Base-by-base conservation (phyloP, 2,329 filamentous ascomycete genomes). In the Aspergillus viridinutans region DNA sequence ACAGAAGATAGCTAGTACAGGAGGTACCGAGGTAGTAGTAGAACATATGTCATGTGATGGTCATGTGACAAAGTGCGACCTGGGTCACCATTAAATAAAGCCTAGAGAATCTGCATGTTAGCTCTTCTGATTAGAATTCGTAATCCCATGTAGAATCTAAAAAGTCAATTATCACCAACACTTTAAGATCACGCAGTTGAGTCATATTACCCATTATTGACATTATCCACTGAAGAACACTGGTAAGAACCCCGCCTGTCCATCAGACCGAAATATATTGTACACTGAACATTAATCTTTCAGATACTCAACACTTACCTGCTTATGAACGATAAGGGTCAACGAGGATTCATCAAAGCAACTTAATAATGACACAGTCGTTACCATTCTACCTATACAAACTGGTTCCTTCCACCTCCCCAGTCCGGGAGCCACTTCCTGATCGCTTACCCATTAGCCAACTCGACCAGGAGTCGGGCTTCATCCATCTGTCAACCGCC, bases 401-500 rank as follows among this genome's bases (percentile, higher is more conserved):
- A 57, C 67, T 76, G 48, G 56, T 74, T 8, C 69, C 74, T 20
- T 74, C 73, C 9, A 66, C 69, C 3, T 51, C 66, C 8, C 70
- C 70, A 3, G 66, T 75, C 25, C 68, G 67, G 17, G 70, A 75
- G 54, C 67, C 72, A 32, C 59, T 74, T 43, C 72, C 72, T 29
- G 72, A 74, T 10, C 61, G 62, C 32, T 66, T 76, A 25, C 66
- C 71, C 2, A 67, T 75, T 52, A 75, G 73, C 55, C 65, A 74
- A 35, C 56, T 76, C 32, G 74, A 76, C 55, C 55, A 68, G 49
- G 58, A 62, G 23, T 72, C 70, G 6, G 71, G 69, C 43, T 76
- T 75, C 50, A 68, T 76, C 51, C 74, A 76, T 56, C 69, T 76
- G 7, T 76, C 74, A 0, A 72, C 65, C 23, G 69, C 73, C 21